Conservation (phyloP, 176 grass and related monocot species). For the Paspalum notatum region DNA sequence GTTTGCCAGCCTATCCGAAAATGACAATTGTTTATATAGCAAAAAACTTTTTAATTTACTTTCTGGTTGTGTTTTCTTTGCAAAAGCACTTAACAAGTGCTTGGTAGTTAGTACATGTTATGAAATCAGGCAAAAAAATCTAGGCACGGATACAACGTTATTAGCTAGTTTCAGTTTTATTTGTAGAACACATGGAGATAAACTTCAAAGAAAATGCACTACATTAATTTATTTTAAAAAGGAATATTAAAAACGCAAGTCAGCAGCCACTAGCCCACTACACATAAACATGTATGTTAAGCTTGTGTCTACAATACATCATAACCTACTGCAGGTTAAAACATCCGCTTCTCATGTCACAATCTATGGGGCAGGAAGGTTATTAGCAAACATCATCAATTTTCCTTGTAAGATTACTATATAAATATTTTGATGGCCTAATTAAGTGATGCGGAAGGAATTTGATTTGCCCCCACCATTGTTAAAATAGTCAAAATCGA, state of each 20-base stretch:
- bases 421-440: conserved; percentile 2
- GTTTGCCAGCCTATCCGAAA: conserved; percentile 33
- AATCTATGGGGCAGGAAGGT: conserved; percentile 14
- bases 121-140: too few species aligned
- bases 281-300: conserved; percentile 14
- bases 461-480: not conserved
- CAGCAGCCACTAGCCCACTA: not conserved
- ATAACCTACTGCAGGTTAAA: conserved; percentile 51
- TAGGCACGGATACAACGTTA: too few species aligned
- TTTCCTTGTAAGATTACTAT: not conserved
- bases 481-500: not conserved
- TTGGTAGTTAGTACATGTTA: not conserved
- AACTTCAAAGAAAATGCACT: not conserved
- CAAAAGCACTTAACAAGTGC: not conserved
- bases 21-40: not conserved
- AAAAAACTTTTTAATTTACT: not conserved
- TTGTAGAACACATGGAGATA: not conserved
- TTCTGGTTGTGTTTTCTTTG: not conserved
- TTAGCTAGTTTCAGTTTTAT: too few species aligned
- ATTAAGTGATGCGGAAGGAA: conserved; percentile 25
- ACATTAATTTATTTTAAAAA: not conserved
- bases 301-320: conserved; percentile 16
- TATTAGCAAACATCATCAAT: conserved; percentile 9
- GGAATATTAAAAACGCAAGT: not conserved
- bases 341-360: conserved; percentile 46